Base-by-base conservation (phyloP, 2,329 filamentous ascomycete genomes). In the Septoria petroselini region DNA sequence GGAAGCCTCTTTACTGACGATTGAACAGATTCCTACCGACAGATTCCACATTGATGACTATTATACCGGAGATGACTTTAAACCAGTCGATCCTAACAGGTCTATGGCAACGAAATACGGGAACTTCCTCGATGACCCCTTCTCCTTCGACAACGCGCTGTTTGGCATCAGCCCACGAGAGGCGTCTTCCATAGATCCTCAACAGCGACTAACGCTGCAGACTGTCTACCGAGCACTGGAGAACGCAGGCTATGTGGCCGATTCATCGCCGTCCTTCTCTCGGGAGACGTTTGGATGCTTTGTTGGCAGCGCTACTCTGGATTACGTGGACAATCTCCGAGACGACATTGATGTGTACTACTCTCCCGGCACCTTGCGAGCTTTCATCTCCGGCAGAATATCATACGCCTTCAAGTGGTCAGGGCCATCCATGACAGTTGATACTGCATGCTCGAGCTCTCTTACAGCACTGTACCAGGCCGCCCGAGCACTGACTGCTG, bases 401-500 rank as follows among this genome's bases (percentile, higher is more conserved):
- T 49, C 50, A 7, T 49, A 53, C 33, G 46, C 46, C 2, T 53
- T 45, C 50, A 49, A 44, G 35, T 53, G 50, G 50, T 53, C 50
- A n/a, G 50, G 50, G 7, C 48, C 48, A 3, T 41, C 41, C 6
- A 17, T 45, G 9, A 51, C 48, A 14, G 29, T 51, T 15, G 52
- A 54, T 33, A 54, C 52, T n/a, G 52, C 52, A 7, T 54, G 52
- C 39, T 51, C 47, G 15, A 47, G 41, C 17, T 51, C 47, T 11
- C 23, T 50, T 6, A 29, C 39, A 7, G 47, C 52, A 8, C 35
- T 54, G 12, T 42, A 54, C 33, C 48, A 46, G n/a, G 52, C 52
- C 7, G 17, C 37, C 12, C 35, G 38, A 18, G 45, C 50, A 15
- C 14, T 53, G 17, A 7, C 33, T 4, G 23, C 45, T 14, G 52